These are phyloP conservation scores for Lactuca sativa DNA, from an alignment of 129 eudicot species.

Conservation along the genomic window DNA sequence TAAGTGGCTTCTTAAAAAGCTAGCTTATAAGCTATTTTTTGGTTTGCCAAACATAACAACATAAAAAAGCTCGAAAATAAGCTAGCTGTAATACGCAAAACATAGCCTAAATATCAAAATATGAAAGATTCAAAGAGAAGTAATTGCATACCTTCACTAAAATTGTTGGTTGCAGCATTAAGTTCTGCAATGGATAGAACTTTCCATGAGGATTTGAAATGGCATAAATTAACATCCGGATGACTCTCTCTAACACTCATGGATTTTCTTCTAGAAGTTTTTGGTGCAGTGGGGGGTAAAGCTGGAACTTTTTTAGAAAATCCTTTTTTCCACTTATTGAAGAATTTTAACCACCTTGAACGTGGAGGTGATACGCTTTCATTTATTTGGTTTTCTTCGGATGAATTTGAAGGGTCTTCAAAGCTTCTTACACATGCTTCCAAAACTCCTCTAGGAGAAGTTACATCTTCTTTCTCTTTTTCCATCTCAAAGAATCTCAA, in stretches of 20 bases:
- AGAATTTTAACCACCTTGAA: conserved; percentile 60
- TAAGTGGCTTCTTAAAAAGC: background rate
- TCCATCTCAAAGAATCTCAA: conserved; percentile 56
- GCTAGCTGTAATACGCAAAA: too few species aligned
- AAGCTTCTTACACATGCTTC: conserved; percentile 41
- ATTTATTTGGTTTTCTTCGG: conserved; percentile 24
- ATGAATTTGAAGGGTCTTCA: conserved; percentile 37
- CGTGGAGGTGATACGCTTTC: conserved; percentile 25
- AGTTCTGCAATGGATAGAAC: conserved; percentile 56
- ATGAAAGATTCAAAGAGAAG: conserved; percentile 11
- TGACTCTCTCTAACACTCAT: conserved; percentile 32
- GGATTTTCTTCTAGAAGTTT: conserved; percentile 38
- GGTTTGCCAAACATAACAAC: too few species aligned
- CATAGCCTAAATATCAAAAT: background rate
- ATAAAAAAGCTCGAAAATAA: too few species aligned
- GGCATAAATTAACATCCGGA: conserved; percentile 33
- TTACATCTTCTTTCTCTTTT: conserved; percentile 43
- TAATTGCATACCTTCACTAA: conserved; percentile 51
- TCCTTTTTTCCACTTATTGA: conserved; percentile 49
- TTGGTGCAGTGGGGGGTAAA: conserved; percentile 45
- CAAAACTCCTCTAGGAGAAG: conserved; percentile 58
- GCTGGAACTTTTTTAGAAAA: conserved; percentile 45
- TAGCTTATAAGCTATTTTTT: too few species aligned
- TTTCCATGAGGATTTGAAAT: conserved; percentile 57
- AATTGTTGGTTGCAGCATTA: conserved; percentile 52